Evolutionary conservation across 2,329 filamentous ascomycete genomes (phyloP).

Genomic region (Xylaria arbuscula): DNA sequence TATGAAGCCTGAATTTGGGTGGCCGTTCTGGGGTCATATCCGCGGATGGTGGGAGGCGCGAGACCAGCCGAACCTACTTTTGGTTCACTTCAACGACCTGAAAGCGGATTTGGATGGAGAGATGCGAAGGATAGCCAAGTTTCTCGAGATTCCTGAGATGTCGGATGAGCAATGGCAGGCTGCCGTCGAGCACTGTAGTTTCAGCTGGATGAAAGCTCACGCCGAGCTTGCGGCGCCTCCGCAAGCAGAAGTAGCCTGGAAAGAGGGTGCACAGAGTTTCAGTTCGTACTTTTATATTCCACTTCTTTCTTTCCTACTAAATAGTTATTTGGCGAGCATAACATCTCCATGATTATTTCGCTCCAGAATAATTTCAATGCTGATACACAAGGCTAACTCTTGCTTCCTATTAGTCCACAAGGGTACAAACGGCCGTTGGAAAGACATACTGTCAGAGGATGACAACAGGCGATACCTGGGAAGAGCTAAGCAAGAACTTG

Average conservation of each 20-base stretch:
- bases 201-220: slow-evolving; percentile 28
- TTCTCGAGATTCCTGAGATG: slow-evolving; percentile 23
- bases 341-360: background rate
- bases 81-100: slow-evolving; percentile 25
- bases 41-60: slow-evolving; percentile 20
- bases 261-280: slow-evolving; percentile 24
- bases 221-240: slow-evolving; percentile 7
- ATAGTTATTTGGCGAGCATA: background rate
- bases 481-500: slow-evolving; percentile 17
- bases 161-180: slow-evolving; percentile 19
- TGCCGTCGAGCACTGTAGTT: slow-evolving; percentile 24
- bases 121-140: slow-evolving; percentile 27
- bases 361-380: background rate
- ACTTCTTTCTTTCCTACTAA: background rate
- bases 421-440: slow-evolving; percentile 23
- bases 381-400: background rate
- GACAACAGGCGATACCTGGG: slow-evolving; percentile 21
- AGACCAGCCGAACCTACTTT: slow-evolving; percentile 20
- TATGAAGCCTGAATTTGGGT: background rate
- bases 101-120: slow-evolving; percentile 24
- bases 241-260: slow-evolving; percentile 1
- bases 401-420: background rate
- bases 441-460: slow-evolving; percentile 22
- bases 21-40: slow-evolving; percentile 24
- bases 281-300: slow-evolving; percentile 3